phyloP scores from a whole-genome alignment of 352 stramenopile genomes.

The Globisporangium nodosum region DNA sequence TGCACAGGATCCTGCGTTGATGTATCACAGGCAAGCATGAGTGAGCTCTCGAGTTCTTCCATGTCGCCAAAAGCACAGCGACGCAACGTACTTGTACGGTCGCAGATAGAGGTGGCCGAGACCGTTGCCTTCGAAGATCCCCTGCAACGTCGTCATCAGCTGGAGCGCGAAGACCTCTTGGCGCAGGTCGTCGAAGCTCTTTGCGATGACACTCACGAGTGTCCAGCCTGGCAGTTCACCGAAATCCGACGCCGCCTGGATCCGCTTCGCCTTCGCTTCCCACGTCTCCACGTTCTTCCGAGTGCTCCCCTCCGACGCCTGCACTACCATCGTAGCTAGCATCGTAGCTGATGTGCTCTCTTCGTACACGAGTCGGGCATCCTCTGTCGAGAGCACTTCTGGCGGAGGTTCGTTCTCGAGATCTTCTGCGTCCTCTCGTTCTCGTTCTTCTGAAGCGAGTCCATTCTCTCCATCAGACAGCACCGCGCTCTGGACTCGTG shows the following conservation, averaged over 20 bases:
- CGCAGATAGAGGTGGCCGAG: slow-evolving; percentile 23
- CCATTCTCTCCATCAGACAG: not conserved
- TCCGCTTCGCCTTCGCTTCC: slow-evolving; percentile 12
- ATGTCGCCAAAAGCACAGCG: not conserved
- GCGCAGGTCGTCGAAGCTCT: slow-evolving; percentile 35
- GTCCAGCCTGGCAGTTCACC: slow-evolving; percentile 22
- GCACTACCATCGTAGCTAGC: not conserved
- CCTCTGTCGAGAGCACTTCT: slow-evolving; percentile 21
- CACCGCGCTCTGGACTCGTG: not conserved
- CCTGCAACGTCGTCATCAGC: slow-evolving; percentile 21
- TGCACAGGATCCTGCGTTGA: slow-evolving; percentile 74
- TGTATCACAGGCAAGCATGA: not conserved
- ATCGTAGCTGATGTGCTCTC: slow-evolving; percentile 18
- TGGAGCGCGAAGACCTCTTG: slow-evolving; percentile 37
- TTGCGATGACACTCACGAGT: slow-evolving; percentile 32
- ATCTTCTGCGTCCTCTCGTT: not conserved
- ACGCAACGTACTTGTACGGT: slow-evolving; percentile 19
- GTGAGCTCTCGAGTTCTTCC: not conserved
- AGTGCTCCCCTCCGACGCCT: not conserved
- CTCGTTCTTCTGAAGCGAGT: not conserved
- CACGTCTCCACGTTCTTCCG: slow-evolving; percentile 13
- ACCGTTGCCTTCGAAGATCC: slow-evolving; percentile 26
- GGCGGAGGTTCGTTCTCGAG: slow-evolving; percentile 14
- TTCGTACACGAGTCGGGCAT: slow-evolving; percentile 22
- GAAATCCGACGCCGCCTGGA: slow-evolving; percentile 18